Conservation (phyloP, 352 stramenopile species). For the Phytophthora syringae region DNA sequence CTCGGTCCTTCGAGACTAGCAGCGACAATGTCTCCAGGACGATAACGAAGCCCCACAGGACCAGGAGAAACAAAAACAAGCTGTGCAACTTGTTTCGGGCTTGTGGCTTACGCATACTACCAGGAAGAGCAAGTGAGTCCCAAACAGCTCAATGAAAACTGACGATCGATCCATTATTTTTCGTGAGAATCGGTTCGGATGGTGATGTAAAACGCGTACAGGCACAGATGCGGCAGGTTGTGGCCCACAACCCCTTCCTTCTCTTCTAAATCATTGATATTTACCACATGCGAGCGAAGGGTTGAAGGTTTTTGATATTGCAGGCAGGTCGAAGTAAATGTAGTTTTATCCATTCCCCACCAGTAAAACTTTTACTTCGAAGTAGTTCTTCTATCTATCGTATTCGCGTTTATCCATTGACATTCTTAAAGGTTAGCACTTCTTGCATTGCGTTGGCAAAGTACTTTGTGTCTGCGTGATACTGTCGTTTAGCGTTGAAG, state of each 20-base stretch:
- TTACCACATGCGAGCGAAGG: neutral
- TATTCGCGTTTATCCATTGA: slow-evolving; percentile 1
- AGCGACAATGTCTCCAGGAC: slow-evolving; percentile 25
- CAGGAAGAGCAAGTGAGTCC: neutral
- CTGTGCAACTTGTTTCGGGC: slow-evolving; percentile 9
- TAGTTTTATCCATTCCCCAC: neutral
- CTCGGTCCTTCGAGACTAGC: slow-evolving; percentile 5
- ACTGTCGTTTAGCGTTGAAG: slow-evolving; percentile 44
- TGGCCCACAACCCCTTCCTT: slow-evolving; percentile 14
- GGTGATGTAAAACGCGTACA: slow-evolving; percentile 9
- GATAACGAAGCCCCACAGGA: slow-evolving; percentile 25
- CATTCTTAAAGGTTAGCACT: slow-evolving; percentile 29
- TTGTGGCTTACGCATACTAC: slow-evolving; percentile 14
- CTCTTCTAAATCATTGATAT: slow-evolving; percentile 4
- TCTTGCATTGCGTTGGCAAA: slow-evolving; percentile 29
- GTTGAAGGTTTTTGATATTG: neutral
- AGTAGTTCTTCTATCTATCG: neutral
- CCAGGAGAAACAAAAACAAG: slow-evolving; percentile 23
- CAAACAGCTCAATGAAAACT: neutral
- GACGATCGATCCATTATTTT: slow-evolving; percentile 8
- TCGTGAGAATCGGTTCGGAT: slow-evolving; percentile 12
- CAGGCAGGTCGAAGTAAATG: neutral
- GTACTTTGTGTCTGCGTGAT: slow-evolving; percentile 43
- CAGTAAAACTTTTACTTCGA: neutral
- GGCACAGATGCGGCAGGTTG: too few species aligned